Base-by-base conservation (phyloP, 192 early-diverging fungal species). In the Coemansia erecta region DNA sequence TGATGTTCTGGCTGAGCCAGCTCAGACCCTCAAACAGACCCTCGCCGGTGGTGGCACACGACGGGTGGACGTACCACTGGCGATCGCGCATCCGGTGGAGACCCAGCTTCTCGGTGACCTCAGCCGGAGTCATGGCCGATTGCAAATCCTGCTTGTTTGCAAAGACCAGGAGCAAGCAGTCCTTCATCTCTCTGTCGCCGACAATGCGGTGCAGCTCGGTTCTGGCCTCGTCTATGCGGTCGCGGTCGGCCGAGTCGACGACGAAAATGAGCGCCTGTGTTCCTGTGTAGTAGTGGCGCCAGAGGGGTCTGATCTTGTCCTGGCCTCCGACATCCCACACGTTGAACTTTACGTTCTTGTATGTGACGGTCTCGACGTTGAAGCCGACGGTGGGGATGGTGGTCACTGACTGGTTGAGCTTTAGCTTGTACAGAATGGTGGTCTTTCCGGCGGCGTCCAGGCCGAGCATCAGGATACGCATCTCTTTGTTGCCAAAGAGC, bases 51-150 rank as follows among this genome's bases (percentile, higher is more conserved):
- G 86, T 87, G 0, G 90, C 91, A 58, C 91, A 93, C 18, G 88
- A 89, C 39, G 91, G 91, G 60, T 90, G 89, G 49, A 93, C 90
- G 63, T 94, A 96, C 97, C 97, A 99, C 52, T 86, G 85, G 59
- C 95, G 79, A 33, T 91, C 92, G 55, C 87, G 86, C 86, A 99
- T 87, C 50, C 84, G 82, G 50, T 90, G 85, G 59, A 99, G 71
- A 7, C 92, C 94, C 37, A 99, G 78, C 54, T 84, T 84, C 66
- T 98, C 94, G 19, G 94, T 92, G 46, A 99, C 88, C 72, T 99
- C 95, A 46, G 94, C 90, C 8, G 90, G 92, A 11, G 91, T 89
- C 91, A 95, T 94, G n/a, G 93, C 94, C 18, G 75, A 82, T 15
- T 82, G 85, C 53, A 90, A 63, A 74, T 90, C 88, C 68, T 90